Conservation (phyloP, 352 stramenopile species). For the Blastocystis hominis region DNA sequence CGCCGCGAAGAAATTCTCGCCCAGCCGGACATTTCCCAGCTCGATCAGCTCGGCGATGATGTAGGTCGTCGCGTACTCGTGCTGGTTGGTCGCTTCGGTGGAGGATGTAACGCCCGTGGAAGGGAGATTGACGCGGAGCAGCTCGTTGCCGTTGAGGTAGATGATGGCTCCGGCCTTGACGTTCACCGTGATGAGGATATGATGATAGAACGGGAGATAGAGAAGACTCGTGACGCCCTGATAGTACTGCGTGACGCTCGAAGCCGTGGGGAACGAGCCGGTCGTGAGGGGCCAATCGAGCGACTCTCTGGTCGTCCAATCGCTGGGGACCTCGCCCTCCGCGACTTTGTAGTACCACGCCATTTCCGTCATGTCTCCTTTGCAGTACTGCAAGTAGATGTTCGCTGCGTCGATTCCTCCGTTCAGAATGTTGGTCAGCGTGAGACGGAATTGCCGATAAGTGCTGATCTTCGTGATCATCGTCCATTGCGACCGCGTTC, state of each 20-base stretch:
- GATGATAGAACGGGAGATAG: not conserved
- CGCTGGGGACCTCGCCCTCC: not conserved
- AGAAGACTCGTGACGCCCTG: not conserved
- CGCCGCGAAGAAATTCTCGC: constrained; percentile 36
- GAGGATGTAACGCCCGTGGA: not conserved
- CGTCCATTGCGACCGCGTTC: not conserved
- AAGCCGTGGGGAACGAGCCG: not conserved
- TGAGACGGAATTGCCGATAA: not conserved
- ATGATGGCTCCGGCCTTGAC: constrained; percentile 37
- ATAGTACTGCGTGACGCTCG: constrained; percentile 50
- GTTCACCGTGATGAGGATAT: not conserved
- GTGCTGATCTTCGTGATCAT: not conserved
- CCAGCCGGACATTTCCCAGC: not conserved
- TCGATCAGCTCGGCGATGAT: not conserved
- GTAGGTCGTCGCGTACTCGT: not conserved
- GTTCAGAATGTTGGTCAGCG: not conserved
- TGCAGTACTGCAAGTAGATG: not conserved
- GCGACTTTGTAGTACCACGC: not conserved
- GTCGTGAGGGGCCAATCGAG: not conserved
- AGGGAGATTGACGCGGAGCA: constrained; percentile 26
- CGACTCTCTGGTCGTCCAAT: not conserved
- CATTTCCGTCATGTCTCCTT: not conserved
- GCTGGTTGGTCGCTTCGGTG: not conserved
- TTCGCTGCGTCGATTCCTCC: not conserved
- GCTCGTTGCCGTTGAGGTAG: constrained; percentile 49